A percentile compares a stretch with the other conserved stretches of the same genome.
Conservation (phyloP, 371 early-diverging fungal genomes). For the Mycotypha africana region DNA sequence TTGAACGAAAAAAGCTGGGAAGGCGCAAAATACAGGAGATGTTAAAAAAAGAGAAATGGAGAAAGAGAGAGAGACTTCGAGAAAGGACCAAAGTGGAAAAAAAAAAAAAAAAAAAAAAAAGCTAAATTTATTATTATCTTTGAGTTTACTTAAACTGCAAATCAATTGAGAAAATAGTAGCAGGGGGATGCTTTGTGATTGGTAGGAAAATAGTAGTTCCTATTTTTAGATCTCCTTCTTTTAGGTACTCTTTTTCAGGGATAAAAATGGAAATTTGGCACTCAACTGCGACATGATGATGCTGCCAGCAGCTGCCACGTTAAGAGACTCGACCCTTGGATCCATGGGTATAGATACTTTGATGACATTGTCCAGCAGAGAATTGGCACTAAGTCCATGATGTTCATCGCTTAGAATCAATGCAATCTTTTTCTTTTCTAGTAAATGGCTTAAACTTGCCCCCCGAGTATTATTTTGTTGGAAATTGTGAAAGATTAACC, state of each 20-base stretch:
- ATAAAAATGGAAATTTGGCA: constrained; percentile 23
- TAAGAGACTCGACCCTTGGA: constrained; percentile 46
- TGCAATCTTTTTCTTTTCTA: constrained; percentile 44
- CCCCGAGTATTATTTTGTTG: neutral
- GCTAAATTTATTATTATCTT: neutral
- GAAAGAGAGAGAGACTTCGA: no score
- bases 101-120: neutral
- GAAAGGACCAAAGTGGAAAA: no score
- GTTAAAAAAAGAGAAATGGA: no score
- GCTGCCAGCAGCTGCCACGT: constrained; percentile 48
- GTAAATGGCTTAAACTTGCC: no score
- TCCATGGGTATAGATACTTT: constrained; percentile 55
- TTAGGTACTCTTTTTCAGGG: neutral
- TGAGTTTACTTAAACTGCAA: neutral
- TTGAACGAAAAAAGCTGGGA: no score
- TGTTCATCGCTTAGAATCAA: constrained; percentile 52
- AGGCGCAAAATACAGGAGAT: no score
- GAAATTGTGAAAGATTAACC: constrained; percentile 36
- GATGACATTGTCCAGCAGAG: constrained; percentile 25
- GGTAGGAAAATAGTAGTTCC: neutral
- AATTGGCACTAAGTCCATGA: constrained; percentile 28
- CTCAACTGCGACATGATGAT: constrained; percentile 56
- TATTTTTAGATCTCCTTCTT: constrained; percentile 7
- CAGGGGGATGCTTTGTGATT: no score
- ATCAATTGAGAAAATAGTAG: no score